Base-by-base conservation (phyloP, 2,329 filamentous ascomycete genomes). In the Dothideomycetes sp. region DNA sequence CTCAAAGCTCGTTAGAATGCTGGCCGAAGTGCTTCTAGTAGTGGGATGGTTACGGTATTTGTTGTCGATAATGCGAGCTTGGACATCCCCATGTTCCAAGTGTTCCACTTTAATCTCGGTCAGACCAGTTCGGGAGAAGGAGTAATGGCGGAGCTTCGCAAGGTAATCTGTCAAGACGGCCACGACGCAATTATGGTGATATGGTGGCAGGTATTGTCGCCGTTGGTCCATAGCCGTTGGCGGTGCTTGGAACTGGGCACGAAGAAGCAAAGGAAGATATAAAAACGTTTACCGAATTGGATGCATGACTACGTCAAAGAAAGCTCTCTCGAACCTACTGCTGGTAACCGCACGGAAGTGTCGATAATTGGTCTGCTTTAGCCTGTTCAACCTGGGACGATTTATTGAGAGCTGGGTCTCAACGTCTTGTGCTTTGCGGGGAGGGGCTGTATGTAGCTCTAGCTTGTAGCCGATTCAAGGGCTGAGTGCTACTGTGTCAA, bases 31-130 rank as follows among this genome's bases (percentile, higher is more conserved):
- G n/a, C n/a, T n/a, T n/a, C n/a, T n/a, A n/a, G n/a, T n/a, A n/a
- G n/a, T n/a, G n/a, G n/a, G n/a, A n/a, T n/a, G n/a, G n/a, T n/a
- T n/a, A n/a, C n/a, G n/a, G n/a, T n/a, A n/a, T n/a, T n/a, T n/a
- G n/a, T n/a, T n/a, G n/a, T n/a, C n/a, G n/a, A n/a, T n/a, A n/a
- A n/a, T n/a, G n/a, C n/a, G 29, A 19, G 37, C 37, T 33, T 33
- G 29, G 37, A 40, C 37, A 40, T 32, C 37, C 37, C 35, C 35
- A 31, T 39, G 35, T 39, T 39, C 35, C 35, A 39, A 25, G 24
- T 39, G 35, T 39, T 39, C 35, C 35, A 39, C 27, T 31, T 39
- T 31, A 39, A 39, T 39, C 35, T 39, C 35, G 35, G 35, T 39
- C 35, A 25, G 35, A 39, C 28, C 35, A 30, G 35, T 39, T 39